phyloP scores from a whole-genome alignment of 1,139 yeast species.

The Kodamaea sp. region DNA sequence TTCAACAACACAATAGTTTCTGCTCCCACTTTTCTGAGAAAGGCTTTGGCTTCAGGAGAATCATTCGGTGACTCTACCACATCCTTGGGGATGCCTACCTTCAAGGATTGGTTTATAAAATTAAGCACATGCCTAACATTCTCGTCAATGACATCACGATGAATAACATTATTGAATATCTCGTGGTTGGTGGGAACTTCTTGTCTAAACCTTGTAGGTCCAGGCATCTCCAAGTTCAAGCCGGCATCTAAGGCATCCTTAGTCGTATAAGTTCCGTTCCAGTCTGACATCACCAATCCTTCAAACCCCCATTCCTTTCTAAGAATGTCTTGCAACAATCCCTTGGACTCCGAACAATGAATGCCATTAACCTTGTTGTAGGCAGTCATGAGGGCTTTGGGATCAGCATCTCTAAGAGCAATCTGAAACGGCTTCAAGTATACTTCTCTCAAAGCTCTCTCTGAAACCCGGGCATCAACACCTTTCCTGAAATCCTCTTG shows the following conservation, averaged over 20 bases:
- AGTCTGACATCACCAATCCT: conserved; percentile 61
- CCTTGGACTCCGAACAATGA: conserved; percentile 51
- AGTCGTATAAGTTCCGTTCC: conserved; percentile 60
- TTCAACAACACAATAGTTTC: conserved; percentile 23
- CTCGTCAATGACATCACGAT: conserved; percentile 17
- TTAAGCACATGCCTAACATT: conserved; percentile 18
- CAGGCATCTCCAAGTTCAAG: conserved; percentile 67
- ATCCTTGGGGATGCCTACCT: conserved; percentile 17
- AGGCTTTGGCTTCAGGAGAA: conserved; percentile 16
- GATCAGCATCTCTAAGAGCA: conserved; percentile 52
- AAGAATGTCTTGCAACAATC: conserved; percentile 44
- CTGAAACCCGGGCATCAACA: conserved; percentile 50
- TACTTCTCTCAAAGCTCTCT: conserved; percentile 61
- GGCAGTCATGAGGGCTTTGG: conserved; percentile 57
- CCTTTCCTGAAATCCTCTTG: conserved; percentile 56
- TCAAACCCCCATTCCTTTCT: conserved; percentile 58
- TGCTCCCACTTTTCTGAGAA: conserved; percentile 19
- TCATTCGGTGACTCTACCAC: conserved; percentile 15
- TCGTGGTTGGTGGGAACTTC: conserved; percentile 38
- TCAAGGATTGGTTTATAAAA: conserved; percentile 17
- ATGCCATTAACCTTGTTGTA: conserved; percentile 62
- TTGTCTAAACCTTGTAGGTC: conserved; percentile 52
- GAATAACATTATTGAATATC: conserved; percentile 30
- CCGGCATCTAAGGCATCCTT: conserved; percentile 53
- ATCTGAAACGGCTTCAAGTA: conserved; percentile 64